Conservation (phyloP, 2,329 filamentous ascomycete species). For the Trichoderma koningiopsis region DNA sequence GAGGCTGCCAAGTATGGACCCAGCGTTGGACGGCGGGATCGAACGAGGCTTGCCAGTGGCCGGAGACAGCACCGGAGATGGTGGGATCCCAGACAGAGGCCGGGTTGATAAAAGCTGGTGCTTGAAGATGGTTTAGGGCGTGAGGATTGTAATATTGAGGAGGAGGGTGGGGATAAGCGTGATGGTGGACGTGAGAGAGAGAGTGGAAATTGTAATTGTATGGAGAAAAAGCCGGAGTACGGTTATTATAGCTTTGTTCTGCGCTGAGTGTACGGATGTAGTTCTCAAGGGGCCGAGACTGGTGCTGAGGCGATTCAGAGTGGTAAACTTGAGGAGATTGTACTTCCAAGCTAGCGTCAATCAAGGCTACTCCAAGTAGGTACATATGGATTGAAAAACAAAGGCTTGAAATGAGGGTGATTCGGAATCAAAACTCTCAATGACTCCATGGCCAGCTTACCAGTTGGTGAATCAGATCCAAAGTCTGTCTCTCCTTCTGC, state of each 20-base stretch:
- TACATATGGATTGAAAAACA: neutral
- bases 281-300: neutral
- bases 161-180: neutral
- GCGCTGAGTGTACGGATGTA: neutral
- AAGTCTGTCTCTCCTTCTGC: neutral
- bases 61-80: slow-evolving; percentile 37
- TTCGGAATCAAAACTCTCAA: neutral
- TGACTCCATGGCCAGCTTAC: neutral
- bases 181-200: neutral
- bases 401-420: neutral
- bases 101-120: slow-evolving; percentile 14
- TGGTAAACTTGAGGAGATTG: neutral
- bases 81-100: slow-evolving; percentile 36
- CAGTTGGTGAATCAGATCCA: slow-evolving; percentile 1
- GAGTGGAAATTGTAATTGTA: neutral
- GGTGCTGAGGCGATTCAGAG: neutral
- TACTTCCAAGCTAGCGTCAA: slow-evolving; percentile 6
- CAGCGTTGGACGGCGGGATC: slow-evolving; percentile 36
- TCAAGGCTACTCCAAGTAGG: neutral
- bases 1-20: slow-evolving; percentile 44
- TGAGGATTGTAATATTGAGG: neutral
- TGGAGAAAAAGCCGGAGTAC: neutral
- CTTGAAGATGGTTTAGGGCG: neutral
- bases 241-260: neutral
- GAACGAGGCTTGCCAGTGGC: slow-evolving; percentile 42